Evolutionary conservation across 352 stramenopile species (phyloP).

Genomic region (Phytophthora meadii): DNA sequence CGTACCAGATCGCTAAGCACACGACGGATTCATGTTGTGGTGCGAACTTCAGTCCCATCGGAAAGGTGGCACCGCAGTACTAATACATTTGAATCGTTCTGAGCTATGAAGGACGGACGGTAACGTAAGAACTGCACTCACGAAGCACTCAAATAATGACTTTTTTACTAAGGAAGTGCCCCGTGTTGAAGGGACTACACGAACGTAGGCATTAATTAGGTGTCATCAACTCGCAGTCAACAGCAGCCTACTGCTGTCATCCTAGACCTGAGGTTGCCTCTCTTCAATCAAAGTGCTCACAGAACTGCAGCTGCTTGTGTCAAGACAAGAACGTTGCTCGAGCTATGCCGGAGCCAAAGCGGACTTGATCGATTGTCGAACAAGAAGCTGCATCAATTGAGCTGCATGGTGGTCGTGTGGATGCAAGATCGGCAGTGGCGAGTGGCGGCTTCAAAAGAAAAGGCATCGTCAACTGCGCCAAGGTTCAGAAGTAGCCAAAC

Average conservation of each 20-base stretch:
- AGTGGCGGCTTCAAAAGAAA: constrained; percentile 35
- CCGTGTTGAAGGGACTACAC: too few relatives aligned
- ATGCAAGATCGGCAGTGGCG: constrained; percentile 5
- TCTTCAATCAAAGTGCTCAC: neutral
- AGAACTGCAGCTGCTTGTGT: constrained; percentile 14
- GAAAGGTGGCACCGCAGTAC: constrained; percentile 11
- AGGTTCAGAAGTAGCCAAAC: constrained; percentile 33
- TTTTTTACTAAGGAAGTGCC: too few relatives aligned
- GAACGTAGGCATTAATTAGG: too few relatives aligned
- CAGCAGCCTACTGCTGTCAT: neutral
- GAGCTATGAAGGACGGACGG: constrained; percentile 9
- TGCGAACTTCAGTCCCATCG: constrained; percentile 25
- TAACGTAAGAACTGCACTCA: neutral
- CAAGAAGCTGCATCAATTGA: constrained; percentile 13
- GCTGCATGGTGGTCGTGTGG: too few relatives aligned
- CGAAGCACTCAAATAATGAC: constrained; percentile 2
- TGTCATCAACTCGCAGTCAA: constrained; percentile 4
- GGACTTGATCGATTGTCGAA: constrained; percentile 42
- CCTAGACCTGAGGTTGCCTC: too few relatives aligned
- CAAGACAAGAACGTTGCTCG: constrained; percentile 22
- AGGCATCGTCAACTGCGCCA: neutral
- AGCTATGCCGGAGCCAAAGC: neutral
- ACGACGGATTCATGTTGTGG: constrained; percentile 43
- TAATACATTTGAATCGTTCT: constrained; percentile 12
- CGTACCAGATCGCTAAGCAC: constrained; percentile 50